Evolutionary conservation across 257 asterid species (phyloP).

Genomic region (Solanum commersonii): DNA sequence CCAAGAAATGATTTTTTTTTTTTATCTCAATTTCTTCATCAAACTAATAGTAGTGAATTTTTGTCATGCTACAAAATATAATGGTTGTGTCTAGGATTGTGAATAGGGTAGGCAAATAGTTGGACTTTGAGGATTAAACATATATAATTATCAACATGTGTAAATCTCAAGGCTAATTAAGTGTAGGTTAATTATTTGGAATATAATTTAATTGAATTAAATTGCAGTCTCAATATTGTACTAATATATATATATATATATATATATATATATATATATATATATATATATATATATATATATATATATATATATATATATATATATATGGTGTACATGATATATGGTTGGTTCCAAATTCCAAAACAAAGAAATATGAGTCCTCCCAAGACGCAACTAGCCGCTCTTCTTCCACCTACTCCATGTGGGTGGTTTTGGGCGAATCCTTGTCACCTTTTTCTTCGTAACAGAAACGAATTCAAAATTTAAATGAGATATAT

Average conservation of each 20-base stretch:
- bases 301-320: too few species aligned
- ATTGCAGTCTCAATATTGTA: not conserved
- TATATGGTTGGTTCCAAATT: conserved; percentile 11
- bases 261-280: not conserved
- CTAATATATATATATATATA: not conserved
- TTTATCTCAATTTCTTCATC: not conserved
- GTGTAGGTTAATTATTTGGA: not conserved
- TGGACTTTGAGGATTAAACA: conserved; percentile 3
- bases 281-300: not conserved
- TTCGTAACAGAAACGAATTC: not conserved
- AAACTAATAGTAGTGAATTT: not conserved
- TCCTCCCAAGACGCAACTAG: conserved; percentile 15
- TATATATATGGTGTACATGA: not conserved
- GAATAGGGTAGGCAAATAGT: not conserved
- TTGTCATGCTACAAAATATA: conserved; percentile 22
- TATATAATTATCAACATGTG: not conserved
- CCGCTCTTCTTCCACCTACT: conserved; percentile 15
- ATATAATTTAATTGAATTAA: not conserved
- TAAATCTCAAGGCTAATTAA: not conserved
- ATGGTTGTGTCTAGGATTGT: not conserved
- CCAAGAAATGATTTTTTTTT: not conserved
- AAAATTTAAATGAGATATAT: not conserved
- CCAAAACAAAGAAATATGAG: conserved; percentile 11
- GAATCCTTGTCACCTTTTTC: conserved; percentile 1
- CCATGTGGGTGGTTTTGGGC: conserved; percentile 25